Evolutionary conservation across 768 basidiomycete species (phyloP).

Genomic region (Leccinum boreale): DNA sequence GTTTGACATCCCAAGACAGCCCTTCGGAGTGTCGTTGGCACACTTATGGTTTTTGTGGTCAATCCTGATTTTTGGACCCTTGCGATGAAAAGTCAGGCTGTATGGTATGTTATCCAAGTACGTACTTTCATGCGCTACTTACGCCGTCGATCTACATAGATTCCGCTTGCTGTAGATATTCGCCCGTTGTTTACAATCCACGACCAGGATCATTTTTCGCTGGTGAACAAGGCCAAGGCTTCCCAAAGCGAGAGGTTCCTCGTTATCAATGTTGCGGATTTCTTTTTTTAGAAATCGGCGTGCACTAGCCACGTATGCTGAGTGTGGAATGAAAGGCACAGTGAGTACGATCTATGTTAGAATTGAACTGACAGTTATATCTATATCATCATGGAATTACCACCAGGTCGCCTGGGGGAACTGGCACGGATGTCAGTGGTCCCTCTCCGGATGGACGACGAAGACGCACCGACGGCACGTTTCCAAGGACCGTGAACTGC

Average conservation of each 20-base stretch:
- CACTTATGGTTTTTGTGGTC: constrained; percentile 89
- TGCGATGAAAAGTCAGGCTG: constrained; percentile 75
- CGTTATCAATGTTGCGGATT: constrained; percentile 78
- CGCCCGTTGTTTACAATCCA: constrained; percentile 97
- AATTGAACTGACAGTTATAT: neutral
- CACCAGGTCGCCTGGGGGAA: constrained; percentile 3
- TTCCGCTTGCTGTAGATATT: constrained; percentile 79
- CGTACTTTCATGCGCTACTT: neutral
- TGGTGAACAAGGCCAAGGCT: constrained; percentile 70
- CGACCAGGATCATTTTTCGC: constrained; percentile 67
- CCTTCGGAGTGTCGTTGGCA: constrained; percentile 61
- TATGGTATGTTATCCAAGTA: constrained; percentile 55
- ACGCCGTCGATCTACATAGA: constrained; percentile 38
- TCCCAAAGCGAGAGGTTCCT: constrained; percentile 76
- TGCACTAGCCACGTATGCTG: constrained; percentile 83
- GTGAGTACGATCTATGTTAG: constrained; percentile 32
- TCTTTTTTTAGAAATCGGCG: constrained; percentile 73
- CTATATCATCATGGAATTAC: too few species aligned
- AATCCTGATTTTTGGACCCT: constrained; percentile 80
- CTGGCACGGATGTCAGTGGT: constrained; percentile 33
- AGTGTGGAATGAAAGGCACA: constrained; percentile 53
- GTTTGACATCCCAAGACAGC: constrained; percentile 49
- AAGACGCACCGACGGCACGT: constrained; percentile 79
- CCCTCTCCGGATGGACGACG: constrained; percentile 76
- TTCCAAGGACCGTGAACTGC: constrained; percentile 73